Evolutionary conservation across 202 grass and related monocot genomes (phyloP).

Genomic region (Zizania palustris): DNA sequence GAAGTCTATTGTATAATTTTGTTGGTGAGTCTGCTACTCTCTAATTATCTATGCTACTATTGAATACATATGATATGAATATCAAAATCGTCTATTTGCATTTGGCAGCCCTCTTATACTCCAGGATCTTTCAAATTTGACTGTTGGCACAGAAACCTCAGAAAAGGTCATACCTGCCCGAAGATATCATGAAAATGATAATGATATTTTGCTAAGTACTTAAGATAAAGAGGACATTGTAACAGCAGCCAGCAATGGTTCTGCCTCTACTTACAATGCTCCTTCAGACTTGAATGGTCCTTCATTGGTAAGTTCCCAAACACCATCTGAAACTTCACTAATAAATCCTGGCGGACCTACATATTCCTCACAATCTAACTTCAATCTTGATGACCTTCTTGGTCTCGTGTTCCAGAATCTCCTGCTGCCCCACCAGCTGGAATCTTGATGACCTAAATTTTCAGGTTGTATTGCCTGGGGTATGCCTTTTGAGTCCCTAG

Average conservation of each 20-base stretch:
- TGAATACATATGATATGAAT: slow-evolving; percentile 17
- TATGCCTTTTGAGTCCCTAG: no score
- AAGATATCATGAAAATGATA: slow-evolving; percentile 96
- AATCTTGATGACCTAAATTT: no score
- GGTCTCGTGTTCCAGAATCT: slow-evolving; percentile 59
- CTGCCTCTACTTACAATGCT: slow-evolving; percentile 83
- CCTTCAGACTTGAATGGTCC: slow-evolving; percentile 59
- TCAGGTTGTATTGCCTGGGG: no score
- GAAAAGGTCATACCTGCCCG: slow-evolving; percentile 76
- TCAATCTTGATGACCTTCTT: slow-evolving; percentile 36
- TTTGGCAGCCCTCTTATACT: slow-evolving; percentile 88
- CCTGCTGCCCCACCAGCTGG: slow-evolving; percentile 45
- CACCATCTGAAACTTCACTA: slow-evolving; percentile 51
- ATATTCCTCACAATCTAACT: slow-evolving; percentile 50
- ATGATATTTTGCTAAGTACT: slow-evolving; percentile 90
- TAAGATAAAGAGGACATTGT: slow-evolving; percentile 88
- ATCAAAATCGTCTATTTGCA: slow-evolving; percentile 25
- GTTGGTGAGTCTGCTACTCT: slow-evolving; percentile 17
- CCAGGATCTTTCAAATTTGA: slow-evolving; percentile 79
- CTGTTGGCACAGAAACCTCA: slow-evolving; percentile 59
- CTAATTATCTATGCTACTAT: slow-evolving; percentile 3
- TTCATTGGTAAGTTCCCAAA: slow-evolving; percentile 53
- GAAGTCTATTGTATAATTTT: slow-evolving; percentile 8
- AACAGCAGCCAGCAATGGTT: slow-evolving; percentile 56
- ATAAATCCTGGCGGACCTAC: slow-evolving; percentile 45